A percentile compares a stretch with the other conserved stretches of the same genome.
Conservation (phyloP, 805 yeast species). For the Saccharomycopsis sp. region DNA sequence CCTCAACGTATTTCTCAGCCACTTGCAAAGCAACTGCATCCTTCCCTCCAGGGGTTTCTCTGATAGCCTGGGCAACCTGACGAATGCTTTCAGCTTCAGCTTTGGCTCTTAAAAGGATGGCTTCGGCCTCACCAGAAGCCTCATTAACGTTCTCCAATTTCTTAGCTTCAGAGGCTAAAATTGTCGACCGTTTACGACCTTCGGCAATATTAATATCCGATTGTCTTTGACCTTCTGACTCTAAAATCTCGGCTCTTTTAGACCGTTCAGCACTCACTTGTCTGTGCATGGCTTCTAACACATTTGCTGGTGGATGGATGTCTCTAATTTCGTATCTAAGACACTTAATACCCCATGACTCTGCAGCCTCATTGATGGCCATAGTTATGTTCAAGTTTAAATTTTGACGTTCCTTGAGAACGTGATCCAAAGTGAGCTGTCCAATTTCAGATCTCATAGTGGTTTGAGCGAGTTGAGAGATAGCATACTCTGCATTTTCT, state of each 20-base stretch:
- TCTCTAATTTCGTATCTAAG: conserved; percentile 82
- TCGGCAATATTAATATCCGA: conserved; percentile 78
- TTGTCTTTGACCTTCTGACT: conserved; percentile 78
- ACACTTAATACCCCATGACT: conserved; percentile 80
- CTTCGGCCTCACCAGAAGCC: conserved; percentile 72
- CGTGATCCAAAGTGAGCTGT: conserved; percentile 71
- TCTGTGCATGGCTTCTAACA: conserved; percentile 85
- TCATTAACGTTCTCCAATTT: conserved; percentile 55
- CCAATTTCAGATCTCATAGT: conserved; percentile 90
- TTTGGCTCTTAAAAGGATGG: conserved; percentile 54
- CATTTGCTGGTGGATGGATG: conserved; percentile 81
- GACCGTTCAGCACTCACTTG: conserved; percentile 85
- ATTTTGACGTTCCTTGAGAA: conserved; percentile 66
- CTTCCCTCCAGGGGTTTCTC: conserved; percentile 59
- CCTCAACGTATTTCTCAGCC: conserved; percentile 78
- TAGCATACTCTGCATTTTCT: conserved; percentile 81
- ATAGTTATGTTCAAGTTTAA: conserved; percentile 66
- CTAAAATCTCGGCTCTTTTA: conserved; percentile 81
- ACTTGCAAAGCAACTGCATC: conserved; percentile 75
- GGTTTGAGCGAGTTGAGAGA: conserved; percentile 81
- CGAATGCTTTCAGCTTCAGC: conserved; percentile 72
- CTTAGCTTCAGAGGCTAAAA: conserved; percentile 69
- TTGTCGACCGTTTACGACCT: conserved; percentile 65
- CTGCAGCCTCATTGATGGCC: conserved; percentile 80
- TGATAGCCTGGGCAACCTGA: conserved; percentile 59